These are phyloP conservation scores for Mikania micrantha DNA, from an alignment of 129 eudicot species.

Conservation along the genomic window DNA sequence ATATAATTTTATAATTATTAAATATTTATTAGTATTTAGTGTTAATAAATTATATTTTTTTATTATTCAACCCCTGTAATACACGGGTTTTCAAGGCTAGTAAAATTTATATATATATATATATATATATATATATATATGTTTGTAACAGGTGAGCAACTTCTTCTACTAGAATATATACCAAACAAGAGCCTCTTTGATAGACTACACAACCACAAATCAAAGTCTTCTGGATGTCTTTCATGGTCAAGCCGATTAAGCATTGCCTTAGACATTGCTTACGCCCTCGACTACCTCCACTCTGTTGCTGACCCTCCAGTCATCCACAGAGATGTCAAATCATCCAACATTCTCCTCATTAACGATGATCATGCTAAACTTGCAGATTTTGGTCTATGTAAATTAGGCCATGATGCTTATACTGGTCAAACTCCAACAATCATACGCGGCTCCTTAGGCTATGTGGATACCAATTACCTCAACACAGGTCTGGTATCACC, in stretches of 20 bases:
- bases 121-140: too few relatives aligned
- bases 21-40: too few relatives aligned
- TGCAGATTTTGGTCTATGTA: constrained; percentile 73
- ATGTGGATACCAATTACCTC: constrained; percentile 59
- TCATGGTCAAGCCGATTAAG: constrained; percentile 72
- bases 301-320: constrained; percentile 72
- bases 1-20: too few relatives aligned
- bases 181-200: constrained; percentile 73
- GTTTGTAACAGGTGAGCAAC: constrained; percentile 58
- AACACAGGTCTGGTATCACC: constrained; percentile 65
- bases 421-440: constrained; percentile 62
- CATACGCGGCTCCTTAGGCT: constrained; percentile 69
- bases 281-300: constrained; percentile 74
- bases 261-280: constrained; percentile 68
- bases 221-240: constrained; percentile 41
- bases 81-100: too few relatives aligned
- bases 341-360: constrained; percentile 63
- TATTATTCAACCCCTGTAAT: too few relatives aligned
- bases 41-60: too few relatives aligned
- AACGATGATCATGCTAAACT: constrained; percentile 68
- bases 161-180: constrained; percentile 59
- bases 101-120: too few relatives aligned
- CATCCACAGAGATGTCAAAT: constrained; percentile 67
- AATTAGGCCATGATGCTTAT: constrained; percentile 54
- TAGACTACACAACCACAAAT: constrained; percentile 54